Percentiles rank a stretch among this genome's conserved stretches.
phyloP scores from a whole-genome alignment of 345 rosid species.

The Alliaria petiolata region DNA sequence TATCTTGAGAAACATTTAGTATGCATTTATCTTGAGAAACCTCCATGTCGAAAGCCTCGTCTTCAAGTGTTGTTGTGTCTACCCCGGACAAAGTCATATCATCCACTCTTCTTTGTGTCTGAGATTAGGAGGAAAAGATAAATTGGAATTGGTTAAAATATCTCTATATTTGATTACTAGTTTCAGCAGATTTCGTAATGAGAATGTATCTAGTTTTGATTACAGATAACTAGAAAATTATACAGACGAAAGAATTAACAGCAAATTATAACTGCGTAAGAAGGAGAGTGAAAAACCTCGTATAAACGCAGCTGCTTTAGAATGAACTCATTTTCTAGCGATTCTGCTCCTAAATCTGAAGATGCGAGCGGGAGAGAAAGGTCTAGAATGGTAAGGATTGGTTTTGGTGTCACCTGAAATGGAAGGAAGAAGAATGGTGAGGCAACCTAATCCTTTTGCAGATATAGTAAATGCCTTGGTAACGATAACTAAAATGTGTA shows the following conservation, averaged over 20 bases:
- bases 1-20: too few relatives aligned
- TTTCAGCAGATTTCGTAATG: not conserved
- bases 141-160: not conserved
- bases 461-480: not conserved
- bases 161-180: not conserved
- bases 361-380: constrained; percentile 79
- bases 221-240: not conserved
- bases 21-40: constrained; percentile 93
- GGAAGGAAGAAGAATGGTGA: constrained; percentile 11
- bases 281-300: constrained; percentile 48
- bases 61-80: constrained; percentile 59
- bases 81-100: constrained; percentile 45
- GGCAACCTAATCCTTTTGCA: not conserved
- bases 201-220: not conserved
- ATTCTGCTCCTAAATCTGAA: constrained; percentile 87
- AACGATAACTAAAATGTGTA: not conserved
- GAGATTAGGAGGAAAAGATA: constrained; percentile 21
- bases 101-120: constrained; percentile 70
- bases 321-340: constrained; percentile 90
- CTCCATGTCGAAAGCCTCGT: constrained; percentile 72
- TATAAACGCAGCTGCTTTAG: constrained; percentile 56
- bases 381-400: constrained; percentile 65
- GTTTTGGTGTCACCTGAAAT: constrained; percentile 85
- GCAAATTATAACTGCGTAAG: not conserved
- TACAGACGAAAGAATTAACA: not conserved